phyloP scores from a whole-genome alignment of 1,284 basidiomycete species.

The Cerioporus squamosus region DNA sequence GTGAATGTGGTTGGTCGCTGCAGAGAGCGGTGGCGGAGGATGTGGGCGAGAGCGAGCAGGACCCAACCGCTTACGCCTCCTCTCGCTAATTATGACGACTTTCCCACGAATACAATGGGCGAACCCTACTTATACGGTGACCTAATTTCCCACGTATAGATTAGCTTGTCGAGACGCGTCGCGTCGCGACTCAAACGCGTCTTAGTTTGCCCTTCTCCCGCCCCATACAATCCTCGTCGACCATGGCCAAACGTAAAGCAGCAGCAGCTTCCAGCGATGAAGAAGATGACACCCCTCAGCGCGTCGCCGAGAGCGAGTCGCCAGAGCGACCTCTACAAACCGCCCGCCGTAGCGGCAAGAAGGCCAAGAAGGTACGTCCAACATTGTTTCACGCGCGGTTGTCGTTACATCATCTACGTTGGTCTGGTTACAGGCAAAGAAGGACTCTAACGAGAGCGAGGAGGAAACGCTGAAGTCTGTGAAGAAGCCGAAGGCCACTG shows the following conservation, averaged over 20 bases:
- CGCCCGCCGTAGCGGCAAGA: conserved; percentile 21
- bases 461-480: conserved; percentile 16
- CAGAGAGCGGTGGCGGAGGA: conserved; percentile 20
- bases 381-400: background rate
- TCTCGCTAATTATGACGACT: conserved; percentile 16
- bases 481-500: conserved; percentile 16
- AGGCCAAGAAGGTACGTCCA: conserved; percentile 8
- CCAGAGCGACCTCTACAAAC: conserved; percentile 22
- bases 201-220: background rate
- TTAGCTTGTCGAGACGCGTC: conserved; percentile 20
- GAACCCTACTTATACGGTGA: background rate
- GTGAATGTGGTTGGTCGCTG: conserved; percentile 5
- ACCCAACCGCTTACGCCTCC: conserved; percentile 31
- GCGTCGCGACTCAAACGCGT: conserved; percentile 15
- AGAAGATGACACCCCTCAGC: conserved; percentile 27
- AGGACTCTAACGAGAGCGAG: conserved; percentile 14
- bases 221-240: background rate
- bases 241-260: conserved; percentile 45
- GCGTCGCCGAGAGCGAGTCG: conserved; percentile 8
- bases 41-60: background rate
- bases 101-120: conserved; percentile 26
- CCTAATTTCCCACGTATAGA: conserved; percentile 20
- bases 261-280: conserved; percentile 33
- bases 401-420: background rate
- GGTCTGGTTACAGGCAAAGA: background rate